These are phyloP conservation scores for Ophiostoma sp. DNA, from an alignment of 2,329 filamentous ascomycete species.

Conservation along the genomic window DNA sequence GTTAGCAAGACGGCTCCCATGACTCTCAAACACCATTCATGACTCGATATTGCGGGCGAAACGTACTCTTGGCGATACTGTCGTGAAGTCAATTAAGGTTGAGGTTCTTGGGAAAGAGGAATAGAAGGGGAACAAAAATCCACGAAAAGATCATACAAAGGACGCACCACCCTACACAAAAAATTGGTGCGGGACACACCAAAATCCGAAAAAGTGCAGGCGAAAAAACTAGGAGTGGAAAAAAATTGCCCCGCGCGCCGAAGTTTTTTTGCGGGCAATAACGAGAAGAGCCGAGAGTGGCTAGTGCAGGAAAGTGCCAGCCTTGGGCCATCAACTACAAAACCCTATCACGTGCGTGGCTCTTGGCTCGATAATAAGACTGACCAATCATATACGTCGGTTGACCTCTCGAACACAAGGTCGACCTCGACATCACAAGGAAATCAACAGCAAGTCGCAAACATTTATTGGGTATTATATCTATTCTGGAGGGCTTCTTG, in stretches of 20 bases:
- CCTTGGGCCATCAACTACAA: not conserved
- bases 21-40: not conserved
- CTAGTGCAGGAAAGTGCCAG: not conserved
- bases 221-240: slow-evolving; percentile 25
- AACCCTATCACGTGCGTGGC: slow-evolving; percentile 31
- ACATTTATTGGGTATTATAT: not conserved
- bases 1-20: slow-evolving; percentile 6
- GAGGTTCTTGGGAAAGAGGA: slow-evolving; percentile 22
- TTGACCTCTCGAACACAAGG: not conserved
- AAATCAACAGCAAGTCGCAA: not conserved
- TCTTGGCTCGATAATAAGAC: not conserved
- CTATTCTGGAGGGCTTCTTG: slow-evolving; percentile 22
- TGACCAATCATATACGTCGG: not conserved
- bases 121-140: slow-evolving; percentile 25
- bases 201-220: slow-evolving; percentile 28
- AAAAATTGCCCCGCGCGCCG: slow-evolving; percentile 23
- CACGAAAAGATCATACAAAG: slow-evolving; percentile 20
- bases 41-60: not conserved
- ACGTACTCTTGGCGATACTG: slow-evolving; percentile 34
- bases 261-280: not conserved
- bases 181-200: slow-evolving; percentile 31
- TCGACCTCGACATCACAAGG: not conserved
- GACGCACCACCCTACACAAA: slow-evolving; percentile 20
- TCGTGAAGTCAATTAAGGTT: slow-evolving; percentile 28
- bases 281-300: not conserved